These are phyloP conservation scores for Yarrowia sp. DNA, from an alignment of 805 yeast species.

Conservation along the genomic window DNA sequence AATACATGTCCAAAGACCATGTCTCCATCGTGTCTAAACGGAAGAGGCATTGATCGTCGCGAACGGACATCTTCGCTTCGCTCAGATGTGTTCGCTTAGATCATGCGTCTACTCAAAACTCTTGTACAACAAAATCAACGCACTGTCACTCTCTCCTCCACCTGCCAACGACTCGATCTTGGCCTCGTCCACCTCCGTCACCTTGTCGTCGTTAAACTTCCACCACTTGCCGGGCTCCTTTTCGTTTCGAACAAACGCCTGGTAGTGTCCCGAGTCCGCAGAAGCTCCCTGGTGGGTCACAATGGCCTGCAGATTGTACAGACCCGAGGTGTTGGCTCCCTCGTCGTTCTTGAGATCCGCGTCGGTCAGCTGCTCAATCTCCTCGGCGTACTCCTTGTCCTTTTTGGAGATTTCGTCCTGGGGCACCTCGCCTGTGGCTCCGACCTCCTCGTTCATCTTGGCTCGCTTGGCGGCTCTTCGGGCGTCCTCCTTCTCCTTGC, in stretches of 20 bases:
- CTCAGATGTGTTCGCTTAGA: too few relatives aligned
- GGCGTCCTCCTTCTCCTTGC: slow-evolving; percentile 75
- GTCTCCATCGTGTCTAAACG: too few relatives aligned
- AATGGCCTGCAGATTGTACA: slow-evolving; percentile 82
- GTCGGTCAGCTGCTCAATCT: slow-evolving; percentile 50
- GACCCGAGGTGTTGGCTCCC: slow-evolving; percentile 85
- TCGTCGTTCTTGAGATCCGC: slow-evolving; percentile 53
- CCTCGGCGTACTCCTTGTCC: slow-evolving; percentile 45
- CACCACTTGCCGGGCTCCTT: slow-evolving; percentile 79
- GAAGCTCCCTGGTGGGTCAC: slow-evolving; percentile 94
- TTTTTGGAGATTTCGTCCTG: slow-evolving; percentile 41
- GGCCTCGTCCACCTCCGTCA: slow-evolving; percentile 75
- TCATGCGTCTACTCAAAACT: slow-evolving; percentile 78
- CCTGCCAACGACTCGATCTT: slow-evolving; percentile 88
- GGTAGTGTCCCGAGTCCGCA: slow-evolving; percentile 98
- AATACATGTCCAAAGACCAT: too few relatives aligned
- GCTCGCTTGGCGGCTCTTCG: slow-evolving; percentile 74
- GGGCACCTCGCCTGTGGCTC: slow-evolving; percentile 43
- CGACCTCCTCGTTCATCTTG: slow-evolving; percentile 51
- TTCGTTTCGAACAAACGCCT: slow-evolving; percentile 79
- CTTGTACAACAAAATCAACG: slow-evolving; percentile 84
- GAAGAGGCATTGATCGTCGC: too few relatives aligned
- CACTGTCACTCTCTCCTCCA: slow-evolving; percentile 97
- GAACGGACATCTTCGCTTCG: too few relatives aligned
- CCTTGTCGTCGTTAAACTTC: slow-evolving; percentile 93